These are phyloP conservation scores for Maudiozyma humilis DNA, from an alignment of 1,139 yeast species.

Conservation along the genomic window DNA sequence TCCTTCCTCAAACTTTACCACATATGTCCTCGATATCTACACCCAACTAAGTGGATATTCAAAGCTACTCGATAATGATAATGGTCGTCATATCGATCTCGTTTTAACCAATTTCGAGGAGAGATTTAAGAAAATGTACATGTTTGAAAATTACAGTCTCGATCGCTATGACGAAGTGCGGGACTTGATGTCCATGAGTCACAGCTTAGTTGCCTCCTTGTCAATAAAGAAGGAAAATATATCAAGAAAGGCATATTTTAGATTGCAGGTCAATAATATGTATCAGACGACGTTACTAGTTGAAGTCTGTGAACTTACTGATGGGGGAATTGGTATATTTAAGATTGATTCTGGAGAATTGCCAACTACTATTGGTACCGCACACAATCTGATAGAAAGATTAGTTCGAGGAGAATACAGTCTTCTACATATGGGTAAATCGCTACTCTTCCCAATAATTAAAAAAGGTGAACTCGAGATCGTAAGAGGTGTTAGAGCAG, in stretches of 20 bases:
- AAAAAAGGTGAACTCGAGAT: slow-evolving; percentile 28
- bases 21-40: slow-evolving; percentile 1
- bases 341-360: slow-evolving; percentile 21
- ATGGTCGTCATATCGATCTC: neutral
- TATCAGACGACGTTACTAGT: slow-evolving; percentile 18
- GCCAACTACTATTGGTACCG: slow-evolving; percentile 7
- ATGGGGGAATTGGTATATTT: slow-evolving; percentile 31
- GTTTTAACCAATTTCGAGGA: slow-evolving; percentile 9
- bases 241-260: slow-evolving; percentile 15
- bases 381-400: slow-evolving; percentile 8
- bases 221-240: slow-evolving; percentile 9
- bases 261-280: slow-evolving; percentile 9
- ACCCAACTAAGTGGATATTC: slow-evolving; percentile 1
- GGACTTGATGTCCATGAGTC: slow-evolving; percentile 12
- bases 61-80: neutral
- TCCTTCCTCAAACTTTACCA: slow-evolving; percentile 1
- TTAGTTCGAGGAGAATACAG: slow-evolving; percentile 7
- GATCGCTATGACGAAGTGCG: slow-evolving; percentile 12
- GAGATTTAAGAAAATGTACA: slow-evolving; percentile 13
- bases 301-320: slow-evolving; percentile 23
- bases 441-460: slow-evolving; percentile 32
- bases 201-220: slow-evolving; percentile 12
- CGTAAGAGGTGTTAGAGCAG: neutral
- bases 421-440: slow-evolving; percentile 25
- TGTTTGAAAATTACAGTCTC: slow-evolving; percentile 8